These are phyloP conservation scores for Pisolithus tinctorius DNA, from an alignment of 768 basidiomycete genomes.

Conservation along the genomic window DNA sequence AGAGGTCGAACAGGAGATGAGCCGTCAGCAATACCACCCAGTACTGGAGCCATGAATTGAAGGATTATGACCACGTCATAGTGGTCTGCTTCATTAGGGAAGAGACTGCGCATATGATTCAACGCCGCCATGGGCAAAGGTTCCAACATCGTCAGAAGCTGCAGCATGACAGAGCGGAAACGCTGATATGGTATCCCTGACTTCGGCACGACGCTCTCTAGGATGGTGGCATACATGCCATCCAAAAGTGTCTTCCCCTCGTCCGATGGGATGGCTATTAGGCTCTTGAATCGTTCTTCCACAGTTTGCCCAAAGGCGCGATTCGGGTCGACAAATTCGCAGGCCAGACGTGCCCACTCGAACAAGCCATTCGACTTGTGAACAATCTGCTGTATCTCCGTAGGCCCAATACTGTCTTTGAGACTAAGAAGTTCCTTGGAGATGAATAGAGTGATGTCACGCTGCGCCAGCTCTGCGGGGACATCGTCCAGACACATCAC, in stretches of 20 bases:
- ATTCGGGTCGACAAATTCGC: background rate
- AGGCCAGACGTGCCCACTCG: background rate
- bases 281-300: background rate
- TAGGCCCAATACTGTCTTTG: background rate
- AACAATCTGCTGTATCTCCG: background rate
- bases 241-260: background rate
- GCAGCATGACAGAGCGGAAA: background rate
- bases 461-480: background rate
- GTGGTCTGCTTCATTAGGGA: background rate
- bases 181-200: background rate
- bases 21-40: constrained; percentile 3
- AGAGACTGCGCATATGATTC: background rate
- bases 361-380: background rate
- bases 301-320: background rate
- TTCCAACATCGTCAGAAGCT: constrained; percentile 1
- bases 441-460: background rate
- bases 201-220: background rate
- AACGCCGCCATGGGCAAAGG: background rate
- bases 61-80: constrained; percentile 1
- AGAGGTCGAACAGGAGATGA: constrained; percentile 9
- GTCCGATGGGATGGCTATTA: background rate
- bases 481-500: background rate
- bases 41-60: background rate
- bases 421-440: background rate
- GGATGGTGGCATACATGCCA: background rate